Conservation (phyloP, 805 yeast genomes). For the Starmerella stigmatis region DNA sequence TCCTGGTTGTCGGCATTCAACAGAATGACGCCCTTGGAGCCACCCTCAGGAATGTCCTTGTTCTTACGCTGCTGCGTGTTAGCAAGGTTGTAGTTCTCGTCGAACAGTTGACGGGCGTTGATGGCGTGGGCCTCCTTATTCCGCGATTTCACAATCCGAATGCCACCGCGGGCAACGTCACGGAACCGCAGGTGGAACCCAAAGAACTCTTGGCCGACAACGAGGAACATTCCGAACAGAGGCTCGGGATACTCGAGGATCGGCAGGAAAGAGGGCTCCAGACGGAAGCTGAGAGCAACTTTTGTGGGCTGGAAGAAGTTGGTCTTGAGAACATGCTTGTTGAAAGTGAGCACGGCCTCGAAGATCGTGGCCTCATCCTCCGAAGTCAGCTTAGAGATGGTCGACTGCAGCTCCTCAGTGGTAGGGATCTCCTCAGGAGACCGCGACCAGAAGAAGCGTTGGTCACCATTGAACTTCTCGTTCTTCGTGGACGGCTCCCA, state of each 20-base stretch:
- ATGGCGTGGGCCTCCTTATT: slow-evolving; percentile 73
- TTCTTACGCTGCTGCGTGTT: slow-evolving; percentile 93
- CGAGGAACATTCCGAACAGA: slow-evolving; percentile 88
- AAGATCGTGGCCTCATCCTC: slow-evolving; percentile 75
- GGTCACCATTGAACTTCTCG: slow-evolving; percentile 34
- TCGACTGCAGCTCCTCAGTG: slow-evolving; percentile 42
- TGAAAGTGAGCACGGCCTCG: slow-evolving; percentile 72
- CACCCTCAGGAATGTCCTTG: slow-evolving; percentile 98
- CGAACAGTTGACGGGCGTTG: slow-evolving; percentile 81
- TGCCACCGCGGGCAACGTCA: slow-evolving; percentile 97
- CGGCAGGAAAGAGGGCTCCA: slow-evolving; percentile 80
- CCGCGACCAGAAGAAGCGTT: slow-evolving; percentile 20
- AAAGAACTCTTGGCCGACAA: slow-evolving; percentile 92
- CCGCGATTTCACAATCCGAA: slow-evolving; percentile 83
- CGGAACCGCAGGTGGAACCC: slow-evolving; percentile 96
- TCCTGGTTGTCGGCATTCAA: slow-evolving; percentile 62
- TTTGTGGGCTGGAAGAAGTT: slow-evolving; percentile 89
- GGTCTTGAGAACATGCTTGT: slow-evolving; percentile 79
- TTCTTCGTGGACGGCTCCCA: slow-evolving; percentile 12
- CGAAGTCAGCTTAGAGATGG: slow-evolving; percentile 49
- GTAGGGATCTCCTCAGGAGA: slow-evolving; percentile 40
- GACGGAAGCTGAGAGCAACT: slow-evolving; percentile 87
- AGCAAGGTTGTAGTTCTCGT: slow-evolving; percentile 93
- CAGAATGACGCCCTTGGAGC: slow-evolving; percentile 92
- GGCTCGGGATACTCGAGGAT: slow-evolving; percentile 78